A percentile compares a stretch with the other conserved stretches of the same genome.
phyloP scores from a whole-genome alignment of 768 basidiomycete species.

The Rubroboletus pulcherrimus region DNA sequence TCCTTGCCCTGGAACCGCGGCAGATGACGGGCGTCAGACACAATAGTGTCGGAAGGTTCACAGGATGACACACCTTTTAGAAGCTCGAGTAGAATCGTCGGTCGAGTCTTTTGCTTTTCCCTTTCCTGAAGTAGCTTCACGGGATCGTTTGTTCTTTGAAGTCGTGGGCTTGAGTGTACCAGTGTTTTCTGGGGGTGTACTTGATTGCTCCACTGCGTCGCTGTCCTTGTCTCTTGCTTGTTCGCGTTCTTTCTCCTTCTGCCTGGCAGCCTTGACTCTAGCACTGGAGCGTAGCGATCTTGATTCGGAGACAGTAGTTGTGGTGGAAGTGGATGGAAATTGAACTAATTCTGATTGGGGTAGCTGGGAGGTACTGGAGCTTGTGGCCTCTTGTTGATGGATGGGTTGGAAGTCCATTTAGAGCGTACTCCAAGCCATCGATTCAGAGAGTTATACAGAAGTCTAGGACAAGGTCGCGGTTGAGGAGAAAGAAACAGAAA shows the following conservation, averaged over 20 bases:
- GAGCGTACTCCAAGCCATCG: slow-evolving; percentile 86
- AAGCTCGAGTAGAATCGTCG: slow-evolving; percentile 49
- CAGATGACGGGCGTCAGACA: slow-evolving; percentile 29
- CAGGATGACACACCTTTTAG: slow-evolving; percentile 57
- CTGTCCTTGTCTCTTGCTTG: slow-evolving; percentile 54
- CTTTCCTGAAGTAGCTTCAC: slow-evolving; percentile 49
- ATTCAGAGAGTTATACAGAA: slow-evolving; percentile 33
- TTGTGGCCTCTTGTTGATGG: slow-evolving; percentile 67
- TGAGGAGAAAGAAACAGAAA: slow-evolving; percentile 23
- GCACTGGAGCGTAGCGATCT: slow-evolving; percentile 70
- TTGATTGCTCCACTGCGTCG: slow-evolving; percentile 42
- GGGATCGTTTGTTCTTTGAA: slow-evolving; percentile 47
- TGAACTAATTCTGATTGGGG: slow-evolving; percentile 36
- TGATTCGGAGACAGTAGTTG: slow-evolving; percentile 42
- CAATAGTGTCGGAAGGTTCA: slow-evolving; percentile 25
- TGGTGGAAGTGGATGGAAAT: slow-evolving; percentile 35
- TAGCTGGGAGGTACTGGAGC: slow-evolving; percentile 48
- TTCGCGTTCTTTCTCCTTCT: slow-evolving; percentile 57
- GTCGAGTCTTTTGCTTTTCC: slow-evolving; percentile 60
- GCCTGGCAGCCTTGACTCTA: slow-evolving; percentile 70
- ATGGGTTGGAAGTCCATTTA: slow-evolving; percentile 89
- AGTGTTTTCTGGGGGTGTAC: slow-evolving; percentile 39
- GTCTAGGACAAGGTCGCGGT: slow-evolving; percentile 25
- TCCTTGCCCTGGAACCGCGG: slow-evolving; percentile 51
- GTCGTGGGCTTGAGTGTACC: slow-evolving; percentile 38